Evolutionary conservation across 257 asterid species (phyloP).

Genomic region (Cordia subcordata): DNA sequence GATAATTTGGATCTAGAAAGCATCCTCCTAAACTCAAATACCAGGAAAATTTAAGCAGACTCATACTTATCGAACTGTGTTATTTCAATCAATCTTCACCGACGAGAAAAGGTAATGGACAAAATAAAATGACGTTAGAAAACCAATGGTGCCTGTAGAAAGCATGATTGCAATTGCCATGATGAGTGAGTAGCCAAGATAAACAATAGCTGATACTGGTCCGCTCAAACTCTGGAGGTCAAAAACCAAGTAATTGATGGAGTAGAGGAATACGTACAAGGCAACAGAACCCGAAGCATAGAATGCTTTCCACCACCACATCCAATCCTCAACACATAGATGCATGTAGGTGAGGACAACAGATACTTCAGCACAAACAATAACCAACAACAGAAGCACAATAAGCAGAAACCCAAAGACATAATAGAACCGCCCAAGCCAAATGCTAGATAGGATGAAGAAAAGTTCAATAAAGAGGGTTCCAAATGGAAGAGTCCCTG

Average conservation of each 20-base stretch:
- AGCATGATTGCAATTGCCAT: slow-evolving; percentile 81
- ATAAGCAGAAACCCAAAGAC: slow-evolving; percentile 76
- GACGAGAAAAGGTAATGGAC: slow-evolving; percentile 85
- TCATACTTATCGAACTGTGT: slow-evolving; percentile 3
- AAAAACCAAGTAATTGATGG: slow-evolving; percentile 73
- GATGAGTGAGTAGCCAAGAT: slow-evolving; percentile 72
- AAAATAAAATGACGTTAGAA: slow-evolving; percentile 75
- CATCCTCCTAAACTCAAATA: slow-evolving; percentile 15
- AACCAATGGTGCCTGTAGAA: slow-evolving; percentile 77
- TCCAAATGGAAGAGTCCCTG: slow-evolving; percentile 89
- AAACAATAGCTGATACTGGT: slow-evolving; percentile 67
- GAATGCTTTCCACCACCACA: slow-evolving; percentile 98
- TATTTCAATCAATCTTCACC: slow-evolving; percentile 70
- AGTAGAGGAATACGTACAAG: slow-evolving; percentile 67
- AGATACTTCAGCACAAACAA: slow-evolving; percentile 81
- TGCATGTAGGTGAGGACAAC: slow-evolving; percentile 87
- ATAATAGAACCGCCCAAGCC: slow-evolving; percentile 82
- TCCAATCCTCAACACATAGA: slow-evolving; percentile 88
- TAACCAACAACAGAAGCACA: slow-evolving; percentile 51
- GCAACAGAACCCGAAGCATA: slow-evolving; percentile 83
- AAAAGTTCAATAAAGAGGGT: slow-evolving; percentile 85
- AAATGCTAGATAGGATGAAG: slow-evolving; percentile 81
- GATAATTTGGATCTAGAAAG: slow-evolving; percentile 7
- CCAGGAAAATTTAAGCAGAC: slow-evolving; percentile 4
- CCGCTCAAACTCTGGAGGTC: slow-evolving; percentile 88